A percentile compares a stretch with the other conserved stretches of the same genome.
Evolutionary conservation across 192 early-diverging fungal species (phyloP).

Genomic region (Coemansia sp.): DNA sequence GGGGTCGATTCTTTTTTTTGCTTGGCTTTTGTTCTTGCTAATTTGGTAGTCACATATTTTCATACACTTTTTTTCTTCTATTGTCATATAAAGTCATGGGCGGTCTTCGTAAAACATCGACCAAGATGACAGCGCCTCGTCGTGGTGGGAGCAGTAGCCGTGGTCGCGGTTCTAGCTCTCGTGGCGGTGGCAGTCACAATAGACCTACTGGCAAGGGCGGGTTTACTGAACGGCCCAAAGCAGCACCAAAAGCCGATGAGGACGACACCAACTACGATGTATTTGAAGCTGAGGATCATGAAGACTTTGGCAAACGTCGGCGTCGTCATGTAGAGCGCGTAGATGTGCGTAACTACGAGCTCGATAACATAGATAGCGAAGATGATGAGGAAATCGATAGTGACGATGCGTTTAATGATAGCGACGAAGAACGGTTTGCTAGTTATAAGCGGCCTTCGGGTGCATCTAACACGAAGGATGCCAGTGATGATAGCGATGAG

Average conservation of each 20-base stretch:
- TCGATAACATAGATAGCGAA: slow-evolving; percentile 74
- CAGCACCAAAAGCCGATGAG: not conserved
- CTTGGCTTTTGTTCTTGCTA: not conserved
- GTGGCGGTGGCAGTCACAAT: not conserved
- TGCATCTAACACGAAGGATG: slow-evolving; percentile 14
- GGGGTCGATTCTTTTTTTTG: not conserved
- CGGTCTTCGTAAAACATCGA: slow-evolving; percentile 17
- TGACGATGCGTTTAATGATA: slow-evolving; percentile 85
- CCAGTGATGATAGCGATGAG: slow-evolving; percentile 26
- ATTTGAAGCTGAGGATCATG: slow-evolving; percentile 15
- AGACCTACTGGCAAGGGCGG: slow-evolving; percentile 1
- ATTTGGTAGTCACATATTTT: not conserved
- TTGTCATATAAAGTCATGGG: slow-evolving; percentile 14
- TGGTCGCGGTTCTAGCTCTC: not conserved
- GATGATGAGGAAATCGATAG: slow-evolving; percentile 95
- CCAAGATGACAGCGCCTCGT: slow-evolving; percentile 14
- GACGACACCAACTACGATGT: slow-evolving; percentile 16
- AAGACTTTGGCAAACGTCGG: slow-evolving; percentile 15
- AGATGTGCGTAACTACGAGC: slow-evolving; percentile 60
- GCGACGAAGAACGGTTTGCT: slow-evolving; percentile 83
- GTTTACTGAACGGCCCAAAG: not conserved
- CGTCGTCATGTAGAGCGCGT: slow-evolving; percentile 33
- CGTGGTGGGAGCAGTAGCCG: not conserved
- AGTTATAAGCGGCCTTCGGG: slow-evolving; percentile 51
- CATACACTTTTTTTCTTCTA: not conserved